Percentiles rank a stretch among this genome's conserved stretches.
Evolutionary conservation across 2,329 filamentous ascomycete species (phyloP).

Genomic region (Leptographium flavum): DNA sequence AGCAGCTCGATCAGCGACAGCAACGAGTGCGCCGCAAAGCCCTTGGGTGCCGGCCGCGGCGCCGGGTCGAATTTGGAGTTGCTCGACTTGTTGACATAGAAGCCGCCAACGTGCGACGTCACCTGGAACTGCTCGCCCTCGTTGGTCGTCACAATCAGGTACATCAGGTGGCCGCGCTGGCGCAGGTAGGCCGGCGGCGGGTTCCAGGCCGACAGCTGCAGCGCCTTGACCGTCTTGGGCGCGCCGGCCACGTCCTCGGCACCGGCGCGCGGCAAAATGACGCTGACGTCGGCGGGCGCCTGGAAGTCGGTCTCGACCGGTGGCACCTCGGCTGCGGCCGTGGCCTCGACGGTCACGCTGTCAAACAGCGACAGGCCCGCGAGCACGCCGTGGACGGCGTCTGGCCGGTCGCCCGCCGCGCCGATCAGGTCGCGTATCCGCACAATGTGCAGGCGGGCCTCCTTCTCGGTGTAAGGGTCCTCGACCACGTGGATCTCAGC

Average conservation of each 20-base stretch:
- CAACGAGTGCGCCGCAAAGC: constrained; percentile 69
- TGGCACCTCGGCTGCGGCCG: constrained; percentile 21
- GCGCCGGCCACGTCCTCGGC: constrained; percentile 35
- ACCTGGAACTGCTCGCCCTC: constrained; percentile 93
- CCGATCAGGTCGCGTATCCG: constrained; percentile 86
- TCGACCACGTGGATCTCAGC: constrained; percentile 73
- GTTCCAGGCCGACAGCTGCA: constrained; percentile 89
- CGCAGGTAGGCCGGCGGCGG: constrained; percentile 84
- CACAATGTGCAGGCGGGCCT: constrained; percentile 87
- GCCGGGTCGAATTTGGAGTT: constrained; percentile 91
- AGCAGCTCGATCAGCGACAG: constrained; percentile 64
- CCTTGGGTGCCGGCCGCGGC: constrained; percentile 66
- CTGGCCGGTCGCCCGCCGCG: constrained; percentile 75
- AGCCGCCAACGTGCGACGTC: constrained; percentile 84
- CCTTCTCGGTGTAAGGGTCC: constrained; percentile 96
- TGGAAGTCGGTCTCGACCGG: constrained; percentile 61
- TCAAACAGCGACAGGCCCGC: constrained; percentile 83
- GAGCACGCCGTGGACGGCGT: constrained; percentile 72
- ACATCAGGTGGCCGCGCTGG: constrained; percentile 84
- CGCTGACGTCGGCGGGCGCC: constrained; percentile 50
- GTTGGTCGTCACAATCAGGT: constrained; percentile 76
- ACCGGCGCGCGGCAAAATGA: constrained; percentile 53
- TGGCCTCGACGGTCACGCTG: constrained; percentile 41
- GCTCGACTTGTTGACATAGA: constrained; percentile 93
- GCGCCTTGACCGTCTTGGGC: constrained; percentile 81